A percentile compares a stretch with the other conserved stretches of the same genome.
These are phyloP conservation scores for Rhodotorula paludigena DNA, from an alignment of 768 basidiomycete genomes.

Conservation along the genomic window DNA sequence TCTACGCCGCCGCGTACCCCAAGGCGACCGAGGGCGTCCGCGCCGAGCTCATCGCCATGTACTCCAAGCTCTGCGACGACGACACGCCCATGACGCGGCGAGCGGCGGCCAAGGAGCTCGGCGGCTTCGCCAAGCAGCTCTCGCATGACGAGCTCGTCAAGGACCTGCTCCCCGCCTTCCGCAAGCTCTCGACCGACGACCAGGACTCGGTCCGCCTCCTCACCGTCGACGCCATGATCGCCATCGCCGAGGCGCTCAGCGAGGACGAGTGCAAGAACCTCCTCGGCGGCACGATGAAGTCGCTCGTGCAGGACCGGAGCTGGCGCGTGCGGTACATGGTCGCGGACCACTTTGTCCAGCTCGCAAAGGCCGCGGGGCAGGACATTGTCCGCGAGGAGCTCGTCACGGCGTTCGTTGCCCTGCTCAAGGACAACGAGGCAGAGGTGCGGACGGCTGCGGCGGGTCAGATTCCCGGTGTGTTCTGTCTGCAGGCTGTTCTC, in stretches of 20 bases:
- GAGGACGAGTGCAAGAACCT: slow-evolving; percentile 89
- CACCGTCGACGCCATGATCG: slow-evolving; percentile 92
- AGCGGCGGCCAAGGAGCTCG: slow-evolving; percentile 92
- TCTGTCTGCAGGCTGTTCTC: background rate
- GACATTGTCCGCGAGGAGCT: slow-evolving; percentile 91
- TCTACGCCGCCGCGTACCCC: slow-evolving; percentile 84
- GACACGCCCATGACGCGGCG: slow-evolving; percentile 98
- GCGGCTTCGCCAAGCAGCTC: slow-evolving; percentile 62
- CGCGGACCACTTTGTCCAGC: slow-evolving; percentile 94
- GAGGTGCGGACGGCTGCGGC: slow-evolving; percentile 95
- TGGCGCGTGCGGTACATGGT: slow-evolving; percentile 99
- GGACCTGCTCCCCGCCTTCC: slow-evolving; percentile 86
- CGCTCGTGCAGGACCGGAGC: slow-evolving; percentile 87
- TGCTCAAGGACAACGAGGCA: slow-evolving; percentile 97
- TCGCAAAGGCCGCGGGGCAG: slow-evolving; percentile 82
- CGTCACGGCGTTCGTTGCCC: slow-evolving; percentile 82
- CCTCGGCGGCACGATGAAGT: slow-evolving; percentile 76
- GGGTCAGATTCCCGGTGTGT: slow-evolving; percentile 86
- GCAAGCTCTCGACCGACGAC: slow-evolving; percentile 88
- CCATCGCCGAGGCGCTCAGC: slow-evolving; percentile 75
- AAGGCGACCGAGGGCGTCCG: slow-evolving; percentile 50
- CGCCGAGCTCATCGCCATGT: slow-evolving; percentile 83
- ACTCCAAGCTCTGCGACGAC: slow-evolving; percentile 73
- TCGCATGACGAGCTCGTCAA: slow-evolving; percentile 72
- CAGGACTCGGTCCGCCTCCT: slow-evolving; percentile 95